phyloP scores from a whole-genome alignment of 2,329 filamentous ascomycete genomes.

The Fusarium sp. region DNA sequence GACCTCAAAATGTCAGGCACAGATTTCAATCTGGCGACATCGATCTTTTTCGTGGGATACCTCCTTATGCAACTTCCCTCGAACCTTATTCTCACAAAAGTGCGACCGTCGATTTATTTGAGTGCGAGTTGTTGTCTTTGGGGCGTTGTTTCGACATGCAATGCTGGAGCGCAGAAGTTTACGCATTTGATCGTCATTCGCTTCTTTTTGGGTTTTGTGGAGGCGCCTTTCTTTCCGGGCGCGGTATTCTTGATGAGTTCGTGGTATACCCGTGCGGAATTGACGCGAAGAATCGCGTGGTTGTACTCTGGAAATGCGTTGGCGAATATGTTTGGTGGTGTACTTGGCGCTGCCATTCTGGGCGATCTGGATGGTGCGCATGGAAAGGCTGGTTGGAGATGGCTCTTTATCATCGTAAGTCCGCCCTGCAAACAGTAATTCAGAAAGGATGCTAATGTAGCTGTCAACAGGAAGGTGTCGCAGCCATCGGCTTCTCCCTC shows the following conservation, averaged over 20 bases:
- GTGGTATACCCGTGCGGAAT: conserved; percentile 59
- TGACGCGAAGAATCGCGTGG: conserved; percentile 70
- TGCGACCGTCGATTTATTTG: conserved; percentile 66
- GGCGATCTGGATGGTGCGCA: conserved; percentile 57
- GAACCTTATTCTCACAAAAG: conserved; percentile 66
- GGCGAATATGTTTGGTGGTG: conserved; percentile 63
- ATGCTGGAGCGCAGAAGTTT: conserved; percentile 59
- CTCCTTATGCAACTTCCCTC: conserved; percentile 71
- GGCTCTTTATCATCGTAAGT: conserved; percentile 72
- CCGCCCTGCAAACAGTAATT: no score
- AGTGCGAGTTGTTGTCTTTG: conserved; percentile 59
- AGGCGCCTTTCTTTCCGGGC: conserved; percentile 64
- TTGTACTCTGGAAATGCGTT: conserved; percentile 67
- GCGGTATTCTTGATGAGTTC: conserved; percentile 60
- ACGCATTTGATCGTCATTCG: conserved; percentile 57
- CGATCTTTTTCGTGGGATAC: conserved; percentile 71
- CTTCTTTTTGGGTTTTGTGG: conserved; percentile 58
- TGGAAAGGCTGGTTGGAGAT: conserved; percentile 71
- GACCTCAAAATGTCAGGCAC: conserved; percentile 66
- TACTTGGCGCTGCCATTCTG: conserved; percentile 62
- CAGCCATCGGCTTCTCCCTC: conserved; percentile 54
- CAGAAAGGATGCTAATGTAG: no score
- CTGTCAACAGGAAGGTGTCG: conserved; percentile 55
- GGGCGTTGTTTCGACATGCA: conserved; percentile 58
- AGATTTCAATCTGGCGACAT: conserved; percentile 69